These are phyloP conservation scores for Epichloe sylvatica DNA, from an alignment of 2,329 filamentous ascomycete species.

Conservation along the genomic window DNA sequence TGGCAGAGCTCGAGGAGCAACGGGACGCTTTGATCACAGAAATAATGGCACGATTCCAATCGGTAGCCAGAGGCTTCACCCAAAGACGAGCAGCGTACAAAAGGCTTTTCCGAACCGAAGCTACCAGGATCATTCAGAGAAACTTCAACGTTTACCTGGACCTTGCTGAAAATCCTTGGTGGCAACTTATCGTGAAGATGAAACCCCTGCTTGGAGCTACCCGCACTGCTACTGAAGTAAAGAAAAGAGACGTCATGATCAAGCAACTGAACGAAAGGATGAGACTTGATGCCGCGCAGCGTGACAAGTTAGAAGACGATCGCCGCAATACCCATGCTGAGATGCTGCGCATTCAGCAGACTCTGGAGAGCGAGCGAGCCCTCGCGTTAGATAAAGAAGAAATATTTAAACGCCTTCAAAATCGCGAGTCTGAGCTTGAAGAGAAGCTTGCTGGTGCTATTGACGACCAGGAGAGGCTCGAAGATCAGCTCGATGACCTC, in stretches of 20 bases:
- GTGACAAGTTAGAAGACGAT: conserved; percentile 78
- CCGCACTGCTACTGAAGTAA: conserved; percentile 81
- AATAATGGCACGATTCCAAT: conserved; percentile 89
- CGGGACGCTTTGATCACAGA: conserved; percentile 84
- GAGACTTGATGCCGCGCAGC: conserved; percentile 58
- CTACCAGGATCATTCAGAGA: conserved; percentile 82
- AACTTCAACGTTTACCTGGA: conserved; percentile 90
- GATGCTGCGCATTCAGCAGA: conserved; percentile 80
- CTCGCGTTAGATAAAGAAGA: conserved; percentile 95
- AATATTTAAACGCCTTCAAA: conserved; percentile 91
- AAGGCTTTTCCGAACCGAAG: conserved; percentile 83
- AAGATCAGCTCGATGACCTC: conserved; percentile 83
- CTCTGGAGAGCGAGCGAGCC: conserved; percentile 88
- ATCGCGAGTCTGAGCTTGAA: conserved; percentile 78
- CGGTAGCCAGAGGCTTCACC: conserved; percentile 76
- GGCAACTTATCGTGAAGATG: conserved; percentile 90
- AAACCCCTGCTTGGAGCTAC: conserved; percentile 87
- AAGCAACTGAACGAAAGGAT: conserved; percentile 74
- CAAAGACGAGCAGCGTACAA: conserved; percentile 85
- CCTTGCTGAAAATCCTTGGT: conserved; percentile 90
- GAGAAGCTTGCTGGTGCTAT: conserved; percentile 88
- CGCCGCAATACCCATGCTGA: conserved; percentile 75
- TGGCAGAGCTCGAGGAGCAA: conserved; percentile 93
- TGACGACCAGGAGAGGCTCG: conserved; percentile 84
- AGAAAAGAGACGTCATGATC: conserved; percentile 89